phyloP scores from a whole-genome alignment of 2,329 filamentous ascomycete species.

The Talaromyces sp. region DNA sequence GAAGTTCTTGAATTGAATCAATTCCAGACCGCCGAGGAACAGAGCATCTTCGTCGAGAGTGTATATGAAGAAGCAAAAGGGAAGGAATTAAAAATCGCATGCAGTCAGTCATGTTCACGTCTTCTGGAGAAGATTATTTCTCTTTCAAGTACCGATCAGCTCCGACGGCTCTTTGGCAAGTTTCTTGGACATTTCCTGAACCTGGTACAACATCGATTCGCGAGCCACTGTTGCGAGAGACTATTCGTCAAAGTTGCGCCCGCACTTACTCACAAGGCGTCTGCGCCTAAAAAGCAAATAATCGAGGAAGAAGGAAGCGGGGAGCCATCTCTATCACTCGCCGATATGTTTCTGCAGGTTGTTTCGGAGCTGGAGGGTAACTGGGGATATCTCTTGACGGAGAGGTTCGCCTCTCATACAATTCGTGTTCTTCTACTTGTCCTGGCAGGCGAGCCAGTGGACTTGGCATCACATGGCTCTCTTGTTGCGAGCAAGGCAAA shows the following conservation, averaged over 20 bases:
- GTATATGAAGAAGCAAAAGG: conserved; percentile 82
- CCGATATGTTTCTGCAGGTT: conserved; percentile 77
- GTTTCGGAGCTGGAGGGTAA: conserved; percentile 85
- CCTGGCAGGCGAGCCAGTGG: conserved; percentile 76
- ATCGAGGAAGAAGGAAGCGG: conserved; percentile 44
- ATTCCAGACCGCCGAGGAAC: conserved; percentile 73
- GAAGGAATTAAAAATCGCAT: conserved; percentile 94
- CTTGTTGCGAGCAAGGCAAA: conserved; percentile 91
- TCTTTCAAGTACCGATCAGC: conserved; percentile 71
- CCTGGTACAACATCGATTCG: conserved; percentile 91
- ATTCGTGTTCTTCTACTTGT: conserved; percentile 82
- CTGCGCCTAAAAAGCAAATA: conserved; percentile 32
- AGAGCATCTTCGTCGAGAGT: conserved; percentile 69
- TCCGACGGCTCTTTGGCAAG: conserved; percentile 80
- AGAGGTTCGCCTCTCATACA: conserved; percentile 85
- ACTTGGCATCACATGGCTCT: conserved; percentile 64
- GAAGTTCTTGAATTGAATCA: conserved; percentile 86
- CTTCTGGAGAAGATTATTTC: conserved; percentile 89
- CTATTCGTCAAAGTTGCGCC: conserved; percentile 82
- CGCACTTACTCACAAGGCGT: conserved; percentile 69
- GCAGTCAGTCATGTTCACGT: conserved; percentile 90
- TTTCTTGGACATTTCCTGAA: conserved; percentile 85
- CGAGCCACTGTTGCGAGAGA: conserved; percentile 94
- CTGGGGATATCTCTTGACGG: conserved; percentile 77
- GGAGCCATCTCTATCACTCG: conserved; percentile 64